These are phyloP conservation scores for Trichopus zeylanicus DNA, from an alignment of 116 monocot species.

Conservation along the genomic window DNA sequence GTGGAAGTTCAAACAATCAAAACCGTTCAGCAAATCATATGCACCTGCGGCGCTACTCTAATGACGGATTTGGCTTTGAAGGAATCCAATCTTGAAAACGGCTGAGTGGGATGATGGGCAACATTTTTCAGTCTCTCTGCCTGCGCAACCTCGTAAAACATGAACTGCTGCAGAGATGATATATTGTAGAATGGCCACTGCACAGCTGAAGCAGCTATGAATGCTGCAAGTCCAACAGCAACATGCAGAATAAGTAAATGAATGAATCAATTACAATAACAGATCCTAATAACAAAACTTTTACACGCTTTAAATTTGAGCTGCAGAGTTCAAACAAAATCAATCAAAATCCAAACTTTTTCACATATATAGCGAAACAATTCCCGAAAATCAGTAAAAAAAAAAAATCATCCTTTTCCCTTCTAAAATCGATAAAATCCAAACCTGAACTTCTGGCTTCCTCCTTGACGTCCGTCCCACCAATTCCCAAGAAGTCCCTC, in stretches of 20 bases:
- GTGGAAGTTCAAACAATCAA: not conserved
- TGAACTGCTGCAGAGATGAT: constrained; percentile 28
- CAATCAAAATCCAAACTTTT: not conserved
- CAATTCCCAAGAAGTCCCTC: too few species aligned
- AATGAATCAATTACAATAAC: not conserved
- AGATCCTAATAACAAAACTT: too few species aligned
- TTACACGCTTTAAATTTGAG: too few species aligned
- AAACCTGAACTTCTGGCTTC: too few species aligned
- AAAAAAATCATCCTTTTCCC: too few species aligned
- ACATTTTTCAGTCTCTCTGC: constrained; percentile 27
- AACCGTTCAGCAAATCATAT: not conserved
- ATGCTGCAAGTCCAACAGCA: constrained; percentile 15
- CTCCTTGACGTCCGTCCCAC: too few species aligned
- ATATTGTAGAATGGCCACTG: constrained; percentile 39
- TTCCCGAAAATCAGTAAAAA: too few species aligned
- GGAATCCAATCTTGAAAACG: constrained; percentile 12
- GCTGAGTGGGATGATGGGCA: constrained; percentile 23
- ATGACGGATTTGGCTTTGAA: constrained; percentile 18
- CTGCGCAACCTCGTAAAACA: constrained; percentile 31
- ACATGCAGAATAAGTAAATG: not conserved
- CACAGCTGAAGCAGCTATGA: constrained; percentile 25
- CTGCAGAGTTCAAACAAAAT: not conserved
- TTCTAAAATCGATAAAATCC: too few species aligned
- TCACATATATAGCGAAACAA: too few species aligned
- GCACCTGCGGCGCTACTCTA: constrained; percentile 27